Conservation (phyloP, 192 early-diverging fungal species). For the Phlyctochytrium bullatum region DNA sequence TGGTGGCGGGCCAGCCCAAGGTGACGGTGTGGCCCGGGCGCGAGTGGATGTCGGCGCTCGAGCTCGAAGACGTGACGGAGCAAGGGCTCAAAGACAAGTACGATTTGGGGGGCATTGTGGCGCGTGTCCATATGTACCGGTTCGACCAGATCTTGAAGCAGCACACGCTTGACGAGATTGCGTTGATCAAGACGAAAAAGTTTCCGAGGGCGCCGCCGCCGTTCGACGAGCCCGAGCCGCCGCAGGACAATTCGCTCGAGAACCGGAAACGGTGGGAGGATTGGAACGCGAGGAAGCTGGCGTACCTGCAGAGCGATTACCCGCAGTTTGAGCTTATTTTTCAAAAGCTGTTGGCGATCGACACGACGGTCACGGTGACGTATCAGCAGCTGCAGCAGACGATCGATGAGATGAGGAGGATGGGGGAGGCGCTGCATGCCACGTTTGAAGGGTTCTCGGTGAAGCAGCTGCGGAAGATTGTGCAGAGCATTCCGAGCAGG, state of each 20-base stretch:
- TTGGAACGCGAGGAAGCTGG: constrained; percentile 36
- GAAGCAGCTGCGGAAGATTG: constrained; percentile 38
- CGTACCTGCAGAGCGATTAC: constrained; percentile 44
- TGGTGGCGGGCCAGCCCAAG: constrained; percentile 16
- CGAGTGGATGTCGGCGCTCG: constrained; percentile 46
- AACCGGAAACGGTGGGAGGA: constrained; percentile 44
- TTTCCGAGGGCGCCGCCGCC: constrained; percentile 37
- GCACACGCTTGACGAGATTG: constrained; percentile 46
- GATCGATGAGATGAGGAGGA: constrained; percentile 43
- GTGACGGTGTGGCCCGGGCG: constrained; percentile 43
- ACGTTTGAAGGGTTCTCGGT: constrained; percentile 38
- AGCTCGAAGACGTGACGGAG: constrained; percentile 36
- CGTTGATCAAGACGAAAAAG: constrained; percentile 34
- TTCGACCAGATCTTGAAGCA: constrained; percentile 42
- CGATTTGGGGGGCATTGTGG: constrained; percentile 27
- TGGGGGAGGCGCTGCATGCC: constrained; percentile 40
- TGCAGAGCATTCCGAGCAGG: constrained; percentile 40
- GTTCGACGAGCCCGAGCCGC: constrained; percentile 43
- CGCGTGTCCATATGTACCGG: constrained; percentile 47
- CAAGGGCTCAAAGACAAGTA: constrained; percentile 34
- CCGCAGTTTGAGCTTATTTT: constrained; percentile 48
- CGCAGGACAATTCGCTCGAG: constrained; percentile 37
- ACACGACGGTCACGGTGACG: constrained; percentile 26
- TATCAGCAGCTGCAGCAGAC: constrained; percentile 44
- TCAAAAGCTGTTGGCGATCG: constrained; percentile 38